Conservation (phyloP, 2,329 filamentous ascomycete species). For the Alternaria ethzedia region DNA sequence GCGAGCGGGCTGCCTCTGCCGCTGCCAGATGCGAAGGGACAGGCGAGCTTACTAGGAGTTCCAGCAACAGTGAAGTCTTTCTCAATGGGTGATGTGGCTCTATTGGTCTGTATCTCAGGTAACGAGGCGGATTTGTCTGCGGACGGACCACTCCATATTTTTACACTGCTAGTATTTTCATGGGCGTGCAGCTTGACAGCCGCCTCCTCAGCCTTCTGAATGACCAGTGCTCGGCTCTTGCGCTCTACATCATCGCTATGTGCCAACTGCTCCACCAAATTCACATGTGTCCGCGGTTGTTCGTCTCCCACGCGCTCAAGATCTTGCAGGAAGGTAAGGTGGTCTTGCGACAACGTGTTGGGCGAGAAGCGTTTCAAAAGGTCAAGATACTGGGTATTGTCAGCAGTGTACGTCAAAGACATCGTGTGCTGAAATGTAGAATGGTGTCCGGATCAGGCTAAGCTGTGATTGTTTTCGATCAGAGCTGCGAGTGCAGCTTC, state of each 20-base stretch:
- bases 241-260: conserved; percentile 44
- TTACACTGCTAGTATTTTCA: conserved; percentile 39
- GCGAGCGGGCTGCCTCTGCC: conserved; percentile 54
- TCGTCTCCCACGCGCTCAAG: conserved; percentile 45
- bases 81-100: conserved; percentile 64
- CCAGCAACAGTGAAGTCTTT: conserved; percentile 90
- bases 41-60: conserved; percentile 77
- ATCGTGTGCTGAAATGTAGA: conserved; percentile 1
- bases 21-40: conserved; percentile 72
- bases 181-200: conserved; percentile 32
- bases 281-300: conserved; percentile 28
- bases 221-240: conserved; percentile 40
- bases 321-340: conserved; percentile 48
- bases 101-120: conserved; percentile 39
- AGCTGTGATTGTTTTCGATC: conserved; percentile 54
- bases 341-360: conserved; percentile 48
- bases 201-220: conserved; percentile 45
- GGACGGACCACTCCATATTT: conserved; percentile 51
- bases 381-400: conserved; percentile 47
- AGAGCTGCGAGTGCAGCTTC: conserved; percentile 53
- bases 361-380: conserved; percentile 49
- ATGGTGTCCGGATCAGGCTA: conserved; percentile 43
- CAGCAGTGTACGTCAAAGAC: conserved; percentile 16
- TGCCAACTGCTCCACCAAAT: conserved; percentile 45
- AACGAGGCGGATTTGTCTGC: conserved; percentile 34